Conservation (phyloP, 2,329 filamentous ascomycete genomes). For the Arthrobotrys megalospora region DNA sequence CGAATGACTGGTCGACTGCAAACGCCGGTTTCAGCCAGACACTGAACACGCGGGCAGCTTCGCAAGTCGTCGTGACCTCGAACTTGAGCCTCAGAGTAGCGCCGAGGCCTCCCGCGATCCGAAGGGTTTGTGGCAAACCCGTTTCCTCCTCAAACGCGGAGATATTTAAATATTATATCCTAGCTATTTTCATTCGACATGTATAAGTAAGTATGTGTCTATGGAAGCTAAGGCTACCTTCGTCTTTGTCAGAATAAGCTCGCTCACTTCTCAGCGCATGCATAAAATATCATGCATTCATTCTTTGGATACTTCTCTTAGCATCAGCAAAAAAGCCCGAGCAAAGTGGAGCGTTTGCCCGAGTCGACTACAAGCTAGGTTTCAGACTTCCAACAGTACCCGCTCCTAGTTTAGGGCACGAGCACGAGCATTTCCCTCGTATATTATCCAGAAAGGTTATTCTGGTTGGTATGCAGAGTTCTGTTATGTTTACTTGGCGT, state of each 20-base stretch:
- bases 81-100: slow-evolving; percentile 5
- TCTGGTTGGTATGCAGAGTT: background rate
- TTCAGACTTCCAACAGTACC: slow-evolving; percentile 20
- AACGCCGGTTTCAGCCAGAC: slow-evolving; percentile 48
- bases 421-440: background rate
- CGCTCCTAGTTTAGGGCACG: background rate
- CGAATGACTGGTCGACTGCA: slow-evolving; percentile 27
- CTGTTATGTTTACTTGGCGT: slow-evolving; percentile 13
- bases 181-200: no score
- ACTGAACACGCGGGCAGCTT: slow-evolving; percentile 5
- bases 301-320: no score
- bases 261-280: background rate
- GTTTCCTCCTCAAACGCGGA: background rate
- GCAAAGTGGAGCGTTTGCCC: background rate
- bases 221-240: no score
- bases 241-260: no score
- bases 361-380: background rate
- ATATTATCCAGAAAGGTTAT: slow-evolving; percentile 3
- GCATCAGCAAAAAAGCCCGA: background rate
- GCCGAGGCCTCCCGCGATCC: background rate
- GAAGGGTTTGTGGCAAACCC: background rate
- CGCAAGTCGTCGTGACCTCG: background rate
- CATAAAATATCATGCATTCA: background rate
- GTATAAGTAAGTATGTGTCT: no score
- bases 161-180: background rate